Evolutionary conservation across 345 rosid species (phyloP), one percentile per base, ranked within the genome.

Genomic region (Brassica rapa): DNA sequence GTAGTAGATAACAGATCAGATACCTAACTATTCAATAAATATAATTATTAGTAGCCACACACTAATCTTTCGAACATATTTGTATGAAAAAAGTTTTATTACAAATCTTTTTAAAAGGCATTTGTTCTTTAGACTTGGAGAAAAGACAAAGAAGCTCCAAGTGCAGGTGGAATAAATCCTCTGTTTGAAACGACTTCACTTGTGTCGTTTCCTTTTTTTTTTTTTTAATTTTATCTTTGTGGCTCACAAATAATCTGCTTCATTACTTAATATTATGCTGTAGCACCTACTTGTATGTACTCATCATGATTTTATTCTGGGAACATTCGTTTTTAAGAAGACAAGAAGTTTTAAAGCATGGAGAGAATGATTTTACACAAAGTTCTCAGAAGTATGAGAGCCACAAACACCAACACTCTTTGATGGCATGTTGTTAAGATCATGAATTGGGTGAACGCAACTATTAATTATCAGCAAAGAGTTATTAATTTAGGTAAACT

Each of bases 121-220:
- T 66, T 46, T 78, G 77, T 78, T 72, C 81, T 78, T 78, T 78
- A 57, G 67, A 78, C 81, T 72, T 59, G 0, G 12, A 5, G 49
- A 62, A 64, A 27, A 72, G 32, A 55, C 24, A 51, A 51, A 46
- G 49, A 64, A 63, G 6, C 62, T 57, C 53, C 73, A 78, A 72
- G 77, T 78, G 77, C 82, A 72, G 30, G 16, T 66, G 62, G 82
- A 78, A 78, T 72, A 66, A 66, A 72, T 78, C 73, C 82, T 72
- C 62, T 57, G 19, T 57, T 59, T 78, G 82, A 78, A 78, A 66
- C 77, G 77, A 77, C 72, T 64, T 71, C 76, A 64, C 53, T 55
- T 27, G 19, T 53, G 30, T 32, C 24, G 19, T 32, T 62, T 63
- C 67, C 43, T 63, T 32, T 63, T 32, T 9, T 32, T 62, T 32